These are phyloP conservation scores for Pichia scutulata DNA, from an alignment of 805 yeast genomes.

Conservation along the genomic window DNA sequence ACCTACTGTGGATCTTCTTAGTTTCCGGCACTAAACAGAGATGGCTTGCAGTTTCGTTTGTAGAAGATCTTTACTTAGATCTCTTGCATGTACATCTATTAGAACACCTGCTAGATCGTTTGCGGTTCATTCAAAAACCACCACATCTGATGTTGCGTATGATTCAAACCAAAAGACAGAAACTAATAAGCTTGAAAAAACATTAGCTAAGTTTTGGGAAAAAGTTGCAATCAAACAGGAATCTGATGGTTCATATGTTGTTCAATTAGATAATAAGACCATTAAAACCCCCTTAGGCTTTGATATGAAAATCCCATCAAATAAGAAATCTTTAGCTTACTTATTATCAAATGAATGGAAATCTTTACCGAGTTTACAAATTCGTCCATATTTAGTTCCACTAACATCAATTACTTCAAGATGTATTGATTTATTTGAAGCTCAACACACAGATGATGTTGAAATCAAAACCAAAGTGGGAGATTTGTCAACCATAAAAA, in stretches of 20 bases:
- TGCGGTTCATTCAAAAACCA: slow-evolving; percentile 6
- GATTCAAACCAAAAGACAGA: slow-evolving; percentile 52
- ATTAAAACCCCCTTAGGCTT: slow-evolving; percentile 81
- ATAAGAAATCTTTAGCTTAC: slow-evolving; percentile 57
- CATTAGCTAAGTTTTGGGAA: slow-evolving; percentile 76
- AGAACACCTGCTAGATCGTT: background rate
- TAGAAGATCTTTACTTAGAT: background rate
- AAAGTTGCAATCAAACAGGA: slow-evolving; percentile 40
- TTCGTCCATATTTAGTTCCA: slow-evolving; percentile 77
- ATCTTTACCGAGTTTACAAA: slow-evolving; percentile 52
- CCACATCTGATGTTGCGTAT: slow-evolving; percentile 9
- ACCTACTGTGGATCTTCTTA: too few species aligned
- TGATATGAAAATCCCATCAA: slow-evolving; percentile 53
- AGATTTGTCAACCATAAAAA: slow-evolving; percentile 46
- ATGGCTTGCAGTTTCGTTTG: background rate
- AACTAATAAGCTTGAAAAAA: slow-evolving; percentile 62
- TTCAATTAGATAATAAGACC: slow-evolving; percentile 68
- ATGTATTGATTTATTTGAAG: slow-evolving; percentile 63
- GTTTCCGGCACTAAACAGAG: background rate
- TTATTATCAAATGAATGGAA: slow-evolving; percentile 86
- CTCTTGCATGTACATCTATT: background rate
- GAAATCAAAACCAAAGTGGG: slow-evolving; percentile 57
- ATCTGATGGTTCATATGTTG: slow-evolving; percentile 31
- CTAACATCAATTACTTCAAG: slow-evolving; percentile 82
- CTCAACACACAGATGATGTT: slow-evolving; percentile 32